phyloP scores from a whole-genome alignment of 441 rosid species.

The Arabidopsis lyrata region DNA sequence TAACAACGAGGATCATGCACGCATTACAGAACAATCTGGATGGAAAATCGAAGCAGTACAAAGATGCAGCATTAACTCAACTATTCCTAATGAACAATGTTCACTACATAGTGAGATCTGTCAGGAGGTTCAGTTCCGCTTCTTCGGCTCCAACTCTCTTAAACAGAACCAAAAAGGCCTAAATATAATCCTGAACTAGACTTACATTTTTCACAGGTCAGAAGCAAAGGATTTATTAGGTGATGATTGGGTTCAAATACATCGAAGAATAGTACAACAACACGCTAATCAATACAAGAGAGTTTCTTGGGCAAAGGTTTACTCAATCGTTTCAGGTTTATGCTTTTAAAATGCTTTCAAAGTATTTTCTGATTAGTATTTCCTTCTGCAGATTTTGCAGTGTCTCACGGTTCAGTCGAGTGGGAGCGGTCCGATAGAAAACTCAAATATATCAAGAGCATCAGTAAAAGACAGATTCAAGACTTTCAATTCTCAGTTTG shows the following conservation, averaged over 20 bases:
- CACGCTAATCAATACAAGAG: constrained; percentile 97
- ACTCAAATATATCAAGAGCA: constrained; percentile 68
- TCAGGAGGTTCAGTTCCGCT: constrained; percentile 66
- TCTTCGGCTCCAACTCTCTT: constrained; percentile 14
- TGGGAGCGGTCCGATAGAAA: constrained; percentile 46
- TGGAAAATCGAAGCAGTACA: constrained; percentile 94
- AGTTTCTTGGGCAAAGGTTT: constrained; percentile 95
- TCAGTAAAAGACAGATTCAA: constrained; percentile 86
- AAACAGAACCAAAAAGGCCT: not conserved
- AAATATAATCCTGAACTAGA: not conserved
- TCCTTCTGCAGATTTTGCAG: constrained; percentile 73
- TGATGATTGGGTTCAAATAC: constrained; percentile 99
- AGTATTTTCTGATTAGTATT: not conserved
- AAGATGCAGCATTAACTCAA: constrained; percentile 88
- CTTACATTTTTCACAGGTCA: constrained; percentile 62
- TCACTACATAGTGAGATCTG: constrained; percentile 98
- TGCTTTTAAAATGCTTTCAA: not conserved
- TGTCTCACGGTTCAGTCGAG: constrained; percentile 75
- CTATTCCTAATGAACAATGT: constrained; percentile 91
- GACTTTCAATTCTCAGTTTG: constrained; percentile 83
- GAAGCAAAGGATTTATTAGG: constrained; percentile 94
- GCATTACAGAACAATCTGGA: constrained; percentile 89
- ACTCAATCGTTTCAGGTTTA: constrained; percentile 5
- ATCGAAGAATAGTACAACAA: constrained; percentile 90
- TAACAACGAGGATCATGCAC: constrained; percentile 85